Evolutionary conservation across 2,329 filamentous ascomycete genomes (phyloP), one percentile per base, ranked within the genome.

Genomic region (Sclerotinia borealis): DNA sequence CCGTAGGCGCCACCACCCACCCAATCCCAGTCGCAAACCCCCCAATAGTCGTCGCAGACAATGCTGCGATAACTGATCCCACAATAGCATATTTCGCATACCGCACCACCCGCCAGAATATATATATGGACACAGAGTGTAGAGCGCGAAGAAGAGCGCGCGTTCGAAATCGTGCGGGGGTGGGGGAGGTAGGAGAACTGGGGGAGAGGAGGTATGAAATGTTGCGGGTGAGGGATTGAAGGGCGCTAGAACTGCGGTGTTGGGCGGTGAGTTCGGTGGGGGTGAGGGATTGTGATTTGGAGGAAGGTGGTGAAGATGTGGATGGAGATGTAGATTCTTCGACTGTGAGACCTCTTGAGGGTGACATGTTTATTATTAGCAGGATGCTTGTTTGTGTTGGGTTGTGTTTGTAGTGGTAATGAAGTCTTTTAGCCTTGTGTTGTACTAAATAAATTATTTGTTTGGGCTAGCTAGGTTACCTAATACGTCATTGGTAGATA

Each of bases 21-120:
- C 67, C 72, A 6, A 69, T 68, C n/a, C 72, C 71, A 45, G 66
- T 68, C 3, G 72, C 63, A 19, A 69, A 54, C 22, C 69, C 69
- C 50, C 71, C 72, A 62, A 74, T 70, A 3, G 72, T 72, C 19
- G 68, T 68, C 0, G 71, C 70, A 8, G 71, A 68, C 36, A 72
- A 54, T 0, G 72, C 72, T 1, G 72, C 71, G 5, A 73, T 66
- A 3, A 72, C 51, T 15, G 64, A 66, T 2, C 72, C 72, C 25
- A 73, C 69, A 2, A 70, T 52, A 4, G 72, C 72, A 50, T 72
- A 74, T 50, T 72, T 72, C n/a, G 72, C 72, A 61, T 73, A 74
- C 25, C 72, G 68, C 0, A 74, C 70, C 1, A 73, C 61, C 27
- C 72, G 71, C 72, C 72, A 74, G 67, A 74, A 74, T 17, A 74